Evolutionary conservation across 1,139 yeast species (phyloP), one percentile per base, ranked within the genome.

Genomic region (Yamadazyma dendronema): DNA sequence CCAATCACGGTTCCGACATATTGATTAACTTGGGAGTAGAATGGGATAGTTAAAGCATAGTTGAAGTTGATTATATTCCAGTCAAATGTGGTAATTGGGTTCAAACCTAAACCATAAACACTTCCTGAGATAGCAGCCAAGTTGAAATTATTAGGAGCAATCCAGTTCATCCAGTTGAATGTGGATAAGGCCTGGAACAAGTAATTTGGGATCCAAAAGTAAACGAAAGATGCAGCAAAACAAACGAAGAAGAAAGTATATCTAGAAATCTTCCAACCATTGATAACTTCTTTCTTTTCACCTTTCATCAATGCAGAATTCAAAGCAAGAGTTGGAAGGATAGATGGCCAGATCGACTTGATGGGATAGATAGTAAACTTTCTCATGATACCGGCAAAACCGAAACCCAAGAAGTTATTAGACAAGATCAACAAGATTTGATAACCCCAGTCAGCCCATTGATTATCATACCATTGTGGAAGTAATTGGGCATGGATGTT

Each of bases 141-240:
- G 43, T 67, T 72, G 13, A 65, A 47, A 64, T 62, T 68, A 14
- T 53, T 45, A 2, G 72, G 72, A 28, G 47, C 52, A 35, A 69
- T 50, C 74, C 74, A 69, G 8, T 72, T 65, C 11, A 72, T 68
- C 75, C 75, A 69, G 44, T 69, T 69, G 46, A 69, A 66, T 3
- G 54, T 58, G 1, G 71, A 62, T 11, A 68, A 51, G 2, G 69
- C 61, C 9, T 61, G 61, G 47, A 67, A 62, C 17, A 67, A 59
- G 43, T 61, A 65, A 2, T 64, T 47, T 2, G 75, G 75, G 19
- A 69, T 43, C 72, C 72, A 65, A 45, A 65, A 65, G 47, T 68
- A 69, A 13, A 60, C 17, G 43, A 67, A 68, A 33, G 70, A 64
- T 12, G 46, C 46, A 10, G 41, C 33, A 32, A 61, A 61, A 1